Evolutionary conservation across 345 rosid species (phyloP).

Genomic region (Atalantia buxifolia): DNA sequence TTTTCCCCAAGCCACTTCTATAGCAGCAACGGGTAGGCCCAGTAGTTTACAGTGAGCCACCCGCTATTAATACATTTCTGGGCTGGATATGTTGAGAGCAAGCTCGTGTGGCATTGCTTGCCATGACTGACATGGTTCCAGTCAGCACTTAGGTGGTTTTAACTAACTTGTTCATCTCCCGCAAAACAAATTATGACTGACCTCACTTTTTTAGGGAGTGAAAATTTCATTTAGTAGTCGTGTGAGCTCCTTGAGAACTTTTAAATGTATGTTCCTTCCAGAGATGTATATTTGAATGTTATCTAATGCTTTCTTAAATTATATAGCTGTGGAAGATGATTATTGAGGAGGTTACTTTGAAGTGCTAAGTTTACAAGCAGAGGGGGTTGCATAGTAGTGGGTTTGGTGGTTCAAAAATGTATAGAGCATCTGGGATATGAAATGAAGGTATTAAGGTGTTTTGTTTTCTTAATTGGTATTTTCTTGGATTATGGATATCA

Average conservation of each 20-base stretch:
- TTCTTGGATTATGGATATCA: neutral
- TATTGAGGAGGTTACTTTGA: neutral
- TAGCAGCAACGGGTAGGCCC: conserved; percentile 51
- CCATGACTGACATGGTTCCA: conserved; percentile 58
- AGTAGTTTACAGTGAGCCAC: conserved; percentile 40
- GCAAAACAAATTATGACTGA: conserved; percentile 11
- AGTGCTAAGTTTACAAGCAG: neutral
- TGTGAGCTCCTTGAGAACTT: conserved; percentile 9
- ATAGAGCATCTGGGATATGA: conserved; percentile 22
- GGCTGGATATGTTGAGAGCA: conserved; percentile 56
- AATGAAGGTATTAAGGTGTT: conserved; percentile 18
- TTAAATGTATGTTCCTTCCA: neutral
- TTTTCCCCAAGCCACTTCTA: conserved; percentile 39
- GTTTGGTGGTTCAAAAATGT: conserved; percentile 21
- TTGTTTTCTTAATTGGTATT: neutral
- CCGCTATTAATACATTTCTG: conserved; percentile 5
- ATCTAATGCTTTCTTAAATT: neutral
- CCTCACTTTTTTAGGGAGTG: conserved; percentile 6
- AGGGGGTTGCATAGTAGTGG: conserved; percentile 12
- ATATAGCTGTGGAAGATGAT: neutral
- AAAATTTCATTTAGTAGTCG: conserved; percentile 12
- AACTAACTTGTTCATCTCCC: conserved; percentile 23
- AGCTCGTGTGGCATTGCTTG: conserved; percentile 29
- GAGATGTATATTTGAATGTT: neutral
- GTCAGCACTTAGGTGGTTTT: conserved; percentile 29